Percentiles rank a stretch among this genome's conserved stretches.
Evolutionary conservation across 2,329 filamentous ascomycete genomes (phyloP).

Genomic region (Cercospora brassicicola): DNA sequence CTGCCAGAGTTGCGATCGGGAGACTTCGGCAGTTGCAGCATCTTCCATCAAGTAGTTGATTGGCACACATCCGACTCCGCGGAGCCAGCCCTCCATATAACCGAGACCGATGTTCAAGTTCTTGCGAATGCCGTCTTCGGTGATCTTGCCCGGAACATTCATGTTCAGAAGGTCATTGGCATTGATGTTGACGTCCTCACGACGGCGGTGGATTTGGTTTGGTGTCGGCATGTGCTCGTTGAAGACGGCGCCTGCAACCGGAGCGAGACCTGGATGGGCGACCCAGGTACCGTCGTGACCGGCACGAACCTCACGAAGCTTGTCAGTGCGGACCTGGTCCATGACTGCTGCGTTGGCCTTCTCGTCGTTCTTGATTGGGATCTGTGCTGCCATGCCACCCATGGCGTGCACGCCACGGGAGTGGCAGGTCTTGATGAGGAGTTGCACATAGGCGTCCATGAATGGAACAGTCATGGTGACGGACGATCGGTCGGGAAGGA

Average conservation of each 20-base stretch:
- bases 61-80: constrained; percentile 90
- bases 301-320: constrained; percentile 90
- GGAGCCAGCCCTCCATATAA: constrained; percentile 99
- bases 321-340: constrained; percentile 72
- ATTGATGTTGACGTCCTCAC: constrained; percentile 83
- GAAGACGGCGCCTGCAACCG: constrained; percentile 88
- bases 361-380: constrained; percentile 96
- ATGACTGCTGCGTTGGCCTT: constrained; percentile 29
- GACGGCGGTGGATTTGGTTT: constrained; percentile 88
- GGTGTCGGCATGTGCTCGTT: constrained; percentile 98
- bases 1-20: constrained; percentile 92
- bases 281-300: constrained; percentile 98
- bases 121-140: constrained; percentile 93
- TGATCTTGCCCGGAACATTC: constrained; percentile 90
- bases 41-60: constrained; percentile 99
- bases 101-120: constrained; percentile 94
- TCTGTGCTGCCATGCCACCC: constrained; percentile 98
- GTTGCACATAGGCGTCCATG: constrained; percentile 96
- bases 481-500: constrained; percentile 83
- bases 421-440: constrained; percentile 99
- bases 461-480: constrained; percentile 99
- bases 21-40: constrained; percentile 94
- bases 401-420: constrained; percentile 94
- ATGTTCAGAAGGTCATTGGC: constrained; percentile 94
- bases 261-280: constrained; percentile 86